Conservation (phyloP, 2,329 filamentous ascomycete species). For the Colletotrichum sp. region DNA sequence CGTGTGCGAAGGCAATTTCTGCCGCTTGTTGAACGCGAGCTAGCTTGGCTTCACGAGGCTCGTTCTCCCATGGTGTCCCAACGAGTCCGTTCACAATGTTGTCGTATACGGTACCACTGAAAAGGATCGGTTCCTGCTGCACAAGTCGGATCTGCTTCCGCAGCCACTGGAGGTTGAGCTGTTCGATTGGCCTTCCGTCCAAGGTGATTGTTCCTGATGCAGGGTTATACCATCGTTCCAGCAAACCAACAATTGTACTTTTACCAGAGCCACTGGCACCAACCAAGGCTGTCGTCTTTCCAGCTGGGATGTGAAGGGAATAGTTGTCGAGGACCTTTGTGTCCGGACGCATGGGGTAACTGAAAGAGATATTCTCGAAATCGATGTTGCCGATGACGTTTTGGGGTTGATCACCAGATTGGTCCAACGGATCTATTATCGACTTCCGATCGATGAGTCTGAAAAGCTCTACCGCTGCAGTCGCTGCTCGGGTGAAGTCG, state of each 20-base stretch:
- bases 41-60: conserved; percentile 37
- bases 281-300: conserved; percentile 48
- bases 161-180: conserved; percentile 43
- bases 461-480: conserved; percentile 39
- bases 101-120: conserved; percentile 48
- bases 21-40: conserved; percentile 48
- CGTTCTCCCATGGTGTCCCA: conserved; percentile 29
- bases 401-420: conserved; percentile 32
- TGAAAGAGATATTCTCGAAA: conserved; percentile 44
- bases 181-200: conserved; percentile 36
- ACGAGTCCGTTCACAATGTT: conserved; percentile 56
- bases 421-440: conserved; percentile 38
- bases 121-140: conserved; percentile 43
- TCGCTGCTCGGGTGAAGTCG: conserved; percentile 41
- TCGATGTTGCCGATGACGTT: conserved; percentile 37
- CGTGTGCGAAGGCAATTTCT: conserved; percentile 48
- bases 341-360: conserved; percentile 49
- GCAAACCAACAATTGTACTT: conserved; percentile 42
- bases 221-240: conserved; percentile 45
- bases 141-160: conserved; percentile 42
- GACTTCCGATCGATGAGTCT: conserved; percentile 41
- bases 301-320: conserved; percentile 45
- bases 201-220: conserved; percentile 37
- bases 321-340: conserved; percentile 46
- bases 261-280: conserved; percentile 40